phyloP scores from a whole-genome alignment of 2,329 filamentous ascomycete genomes.

The Paecilomyces sp. region DNA sequence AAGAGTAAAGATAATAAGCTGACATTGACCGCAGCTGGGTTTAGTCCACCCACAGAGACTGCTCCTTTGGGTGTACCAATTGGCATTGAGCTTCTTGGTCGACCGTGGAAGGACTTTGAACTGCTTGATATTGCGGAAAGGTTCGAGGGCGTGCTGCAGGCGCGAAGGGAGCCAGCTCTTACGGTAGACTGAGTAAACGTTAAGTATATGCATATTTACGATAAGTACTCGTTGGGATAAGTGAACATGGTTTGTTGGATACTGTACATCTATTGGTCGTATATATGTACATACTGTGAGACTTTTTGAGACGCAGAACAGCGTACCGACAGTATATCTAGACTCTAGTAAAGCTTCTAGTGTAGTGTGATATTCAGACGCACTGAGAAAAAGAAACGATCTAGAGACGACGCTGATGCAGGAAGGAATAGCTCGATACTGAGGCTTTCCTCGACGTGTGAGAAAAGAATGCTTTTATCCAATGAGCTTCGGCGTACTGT shows the following conservation, averaged over 20 bases:
- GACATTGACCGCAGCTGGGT: constrained; percentile 27
- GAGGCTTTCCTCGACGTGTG: background rate
- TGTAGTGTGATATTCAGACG: background rate
- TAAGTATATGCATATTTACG: background rate
- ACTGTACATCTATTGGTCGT: background rate
- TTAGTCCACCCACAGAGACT: constrained; percentile 41
- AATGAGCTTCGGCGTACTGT: too few species aligned
- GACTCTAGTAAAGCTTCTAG: background rate
- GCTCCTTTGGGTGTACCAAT: constrained; percentile 55
- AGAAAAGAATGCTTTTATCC: too few species aligned
- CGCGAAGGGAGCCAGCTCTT: constrained; percentile 42
- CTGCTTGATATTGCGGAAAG: constrained; percentile 48
- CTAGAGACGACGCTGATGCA: background rate
- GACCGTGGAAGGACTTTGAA: constrained; percentile 48
- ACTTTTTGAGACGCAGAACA: background rate
- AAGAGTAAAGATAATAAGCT: background rate
- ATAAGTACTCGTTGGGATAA: background rate
- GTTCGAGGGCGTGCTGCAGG: constrained; percentile 41
- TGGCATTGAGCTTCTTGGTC: constrained; percentile 57
- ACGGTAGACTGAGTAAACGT: background rate
- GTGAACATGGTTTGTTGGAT: background rate
- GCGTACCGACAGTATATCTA: background rate
- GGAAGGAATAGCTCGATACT: background rate
- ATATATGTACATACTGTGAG: background rate
- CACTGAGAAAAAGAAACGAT: background rate